A percentile compares a stretch with the other conserved stretches of the same genome.
These are phyloP conservation scores for Sporothrix curviconia DNA, from an alignment of 2,329 filamentous ascomycete species.

Conservation along the genomic window DNA sequence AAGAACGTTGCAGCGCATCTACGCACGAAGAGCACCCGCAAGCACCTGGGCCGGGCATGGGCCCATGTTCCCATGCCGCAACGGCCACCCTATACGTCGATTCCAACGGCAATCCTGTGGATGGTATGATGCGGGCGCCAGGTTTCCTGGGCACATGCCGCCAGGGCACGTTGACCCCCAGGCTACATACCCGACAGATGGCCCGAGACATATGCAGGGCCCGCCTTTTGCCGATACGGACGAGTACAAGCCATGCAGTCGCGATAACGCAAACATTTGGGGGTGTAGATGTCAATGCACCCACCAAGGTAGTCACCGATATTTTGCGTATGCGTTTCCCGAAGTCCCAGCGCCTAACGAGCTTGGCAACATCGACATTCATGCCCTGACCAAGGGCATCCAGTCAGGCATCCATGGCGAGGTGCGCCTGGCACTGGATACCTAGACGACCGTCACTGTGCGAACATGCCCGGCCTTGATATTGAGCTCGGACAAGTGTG, in stretches of 20 bases:
- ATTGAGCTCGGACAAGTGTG: conserved; percentile 65
- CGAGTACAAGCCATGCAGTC: conserved; percentile 49
- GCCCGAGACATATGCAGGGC: conserved; percentile 22
- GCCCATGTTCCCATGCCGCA: background rate
- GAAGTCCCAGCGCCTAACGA: conserved; percentile 69
- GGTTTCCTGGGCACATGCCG: background rate
- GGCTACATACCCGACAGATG: conserved; percentile 15
- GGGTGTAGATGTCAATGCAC: conserved; percentile 62
- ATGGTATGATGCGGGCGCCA: background rate
- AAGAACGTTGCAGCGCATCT: background rate
- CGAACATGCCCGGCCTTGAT: conserved; percentile 55
- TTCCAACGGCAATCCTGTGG: no score
- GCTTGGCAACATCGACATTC: conserved; percentile 81
- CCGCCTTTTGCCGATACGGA: conserved; percentile 41
- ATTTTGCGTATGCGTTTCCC: conserved; percentile 63
- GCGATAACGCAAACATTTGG: conserved; percentile 57
- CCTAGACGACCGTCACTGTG: conserved; percentile 65
- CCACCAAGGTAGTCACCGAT: conserved; percentile 58
- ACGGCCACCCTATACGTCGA: no score
- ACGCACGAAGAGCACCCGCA: background rate
- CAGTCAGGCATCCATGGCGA: conserved; percentile 87
- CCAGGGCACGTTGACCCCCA: conserved; percentile 21
- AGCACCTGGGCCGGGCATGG: background rate
- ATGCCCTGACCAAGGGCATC: conserved; percentile 80
- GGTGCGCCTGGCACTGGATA: conserved; percentile 83